These are phyloP conservation scores for Tetraselmis striata DNA, from an alignment of 139 green algal genomes.

Conservation along the genomic window DNA sequence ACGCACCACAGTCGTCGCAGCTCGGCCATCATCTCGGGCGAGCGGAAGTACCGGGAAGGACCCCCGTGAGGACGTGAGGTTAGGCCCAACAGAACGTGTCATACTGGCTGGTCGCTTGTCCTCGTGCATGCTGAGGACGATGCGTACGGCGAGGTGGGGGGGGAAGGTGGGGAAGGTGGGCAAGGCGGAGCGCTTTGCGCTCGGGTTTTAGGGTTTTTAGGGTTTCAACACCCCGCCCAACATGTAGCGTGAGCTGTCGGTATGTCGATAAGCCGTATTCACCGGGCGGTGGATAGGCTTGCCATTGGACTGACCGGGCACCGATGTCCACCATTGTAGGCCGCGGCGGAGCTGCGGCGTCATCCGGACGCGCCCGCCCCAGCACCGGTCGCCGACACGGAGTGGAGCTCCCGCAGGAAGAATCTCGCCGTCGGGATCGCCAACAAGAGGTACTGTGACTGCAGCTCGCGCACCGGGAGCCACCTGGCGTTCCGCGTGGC, in stretches of 20 bases:
- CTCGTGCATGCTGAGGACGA: not conserved
- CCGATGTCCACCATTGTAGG: not conserved
- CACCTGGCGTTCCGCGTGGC: too few relatives aligned
- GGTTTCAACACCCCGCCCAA: not conserved
- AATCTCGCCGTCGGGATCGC: too few relatives aligned
- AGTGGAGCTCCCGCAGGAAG: too few relatives aligned
- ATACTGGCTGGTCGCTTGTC: not conserved
- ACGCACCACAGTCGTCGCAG: not conserved
- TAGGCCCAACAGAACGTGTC: not conserved
- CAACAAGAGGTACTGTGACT: too few relatives aligned
- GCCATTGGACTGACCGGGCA: not conserved
- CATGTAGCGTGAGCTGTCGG: not conserved
- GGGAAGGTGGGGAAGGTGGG: too few relatives aligned
- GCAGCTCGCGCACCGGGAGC: too few relatives aligned
- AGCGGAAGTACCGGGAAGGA: too few relatives aligned
- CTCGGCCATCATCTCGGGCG: not conserved
- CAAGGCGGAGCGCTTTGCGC: too few relatives aligned
- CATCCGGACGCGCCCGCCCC: not conserved
- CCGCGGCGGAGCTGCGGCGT: not conserved
- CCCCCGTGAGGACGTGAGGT: too few relatives aligned
- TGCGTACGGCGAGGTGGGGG: too few relatives aligned
- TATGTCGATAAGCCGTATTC: not conserved
- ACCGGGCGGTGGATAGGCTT: not conserved
- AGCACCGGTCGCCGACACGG: too few relatives aligned
- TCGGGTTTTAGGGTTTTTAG: not conserved